Base-by-base conservation (phyloP, 2,329 filamentous ascomycete species). In the Thielaviopsis euricoi region DNA sequence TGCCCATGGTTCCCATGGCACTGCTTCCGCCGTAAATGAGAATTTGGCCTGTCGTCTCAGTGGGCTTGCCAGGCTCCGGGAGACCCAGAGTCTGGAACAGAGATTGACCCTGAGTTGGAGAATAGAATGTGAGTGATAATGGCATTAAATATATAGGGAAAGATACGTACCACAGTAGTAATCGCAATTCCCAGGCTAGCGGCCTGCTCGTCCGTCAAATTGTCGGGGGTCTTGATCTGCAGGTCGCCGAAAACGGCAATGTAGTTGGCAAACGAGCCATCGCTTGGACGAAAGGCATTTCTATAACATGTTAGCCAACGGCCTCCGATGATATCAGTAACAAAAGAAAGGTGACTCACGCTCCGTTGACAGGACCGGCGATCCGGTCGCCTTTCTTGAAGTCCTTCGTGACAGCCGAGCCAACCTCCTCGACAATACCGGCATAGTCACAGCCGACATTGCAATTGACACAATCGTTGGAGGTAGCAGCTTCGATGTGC, bases 1-100 rank as follows among this genome's bases (percentile, higher is more conserved):
- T 69, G 6, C 66, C 69, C 63, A 75, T 76, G 62, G 77, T 76
- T 69, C 73, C 73, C n/a, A 76, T 78, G 22, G 76, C 76, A 37
- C 73, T 79, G 65, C 75, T 75, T n/a, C 69, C 70, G 52, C 70
- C 72, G 53, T 73, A 72, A 60, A 71, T 69, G 50, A 73, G 65
- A 58, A 76, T 64, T 2, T 71, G 66, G 60, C 70, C 65, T 2
- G 37, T 7, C 37, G 51, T 59, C 25, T 55, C 55, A 23, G 55
- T 17, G 53, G 69, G 65, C 12, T 65, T 55, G 48, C 62, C 68
- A 3, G 80, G 80, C 7, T 79, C 67, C 0, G 73, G 71, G 2
- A 78, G 69, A 56, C 67, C 60, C 2, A 78, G 70, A 23, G 65
- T 64, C 61, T 75, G 71, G 67, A 77, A 78, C n/a, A 79, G 69